These are phyloP conservation scores for Boletus smithii DNA, from an alignment of 1,284 basidiomycete species.

Conservation along the genomic window DNA sequence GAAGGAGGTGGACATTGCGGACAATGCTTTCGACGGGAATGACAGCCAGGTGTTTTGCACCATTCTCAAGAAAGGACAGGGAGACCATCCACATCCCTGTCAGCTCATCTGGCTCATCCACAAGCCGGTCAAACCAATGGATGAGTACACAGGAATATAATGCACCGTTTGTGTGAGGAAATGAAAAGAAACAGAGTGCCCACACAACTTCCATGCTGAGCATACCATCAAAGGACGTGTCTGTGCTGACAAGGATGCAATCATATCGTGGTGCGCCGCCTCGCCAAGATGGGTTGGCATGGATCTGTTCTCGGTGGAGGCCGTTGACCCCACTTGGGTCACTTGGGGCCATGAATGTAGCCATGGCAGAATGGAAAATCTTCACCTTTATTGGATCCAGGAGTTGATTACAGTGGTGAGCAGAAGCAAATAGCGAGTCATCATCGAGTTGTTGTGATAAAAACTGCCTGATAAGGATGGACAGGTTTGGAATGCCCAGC, in stretches of 20 bases:
- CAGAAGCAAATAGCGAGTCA: background rate
- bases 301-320: background rate
- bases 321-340: background rate
- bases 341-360: slow-evolving; percentile 1
- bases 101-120: slow-evolving; percentile 1
- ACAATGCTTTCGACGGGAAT: slow-evolving; percentile 4
- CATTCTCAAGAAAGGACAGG: background rate
- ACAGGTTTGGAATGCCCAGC: background rate
- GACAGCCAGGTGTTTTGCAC: background rate
- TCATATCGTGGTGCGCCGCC: background rate
- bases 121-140: slow-evolving; percentile 6
- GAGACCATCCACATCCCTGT: slow-evolving; percentile 12
- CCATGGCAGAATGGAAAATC: background rate
- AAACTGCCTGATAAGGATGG: background rate
- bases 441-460: background rate
- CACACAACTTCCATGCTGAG: too few relatives aligned
- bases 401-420: background rate
- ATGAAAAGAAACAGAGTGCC: background rate
- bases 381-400: background rate
- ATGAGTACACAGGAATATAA: slow-evolving; percentile 2
- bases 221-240: background rate
- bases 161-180: background rate
- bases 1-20: background rate
- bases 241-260: slow-evolving; percentile 1
- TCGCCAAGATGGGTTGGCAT: background rate